These are phyloP conservation scores for Clitopilus passeckerianus DNA, from an alignment of 768 basidiomycete species.

Conservation along the genomic window DNA sequence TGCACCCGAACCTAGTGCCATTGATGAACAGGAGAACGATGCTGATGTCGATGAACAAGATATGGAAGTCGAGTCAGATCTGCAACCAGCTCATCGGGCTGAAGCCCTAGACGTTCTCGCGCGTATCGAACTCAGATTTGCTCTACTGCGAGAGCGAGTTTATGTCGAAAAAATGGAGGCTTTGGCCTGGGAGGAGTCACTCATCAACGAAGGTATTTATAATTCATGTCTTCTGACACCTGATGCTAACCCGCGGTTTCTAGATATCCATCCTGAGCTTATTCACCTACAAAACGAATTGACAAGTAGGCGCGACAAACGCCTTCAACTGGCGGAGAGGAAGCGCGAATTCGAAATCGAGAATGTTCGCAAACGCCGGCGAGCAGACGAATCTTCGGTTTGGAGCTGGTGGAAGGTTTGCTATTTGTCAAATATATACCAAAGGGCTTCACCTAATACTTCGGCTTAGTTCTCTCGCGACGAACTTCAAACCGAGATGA, in stretches of 20 bases:
- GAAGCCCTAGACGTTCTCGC: slow-evolving; percentile 89
- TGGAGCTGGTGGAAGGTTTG: slow-evolving; percentile 91
- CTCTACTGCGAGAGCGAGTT: slow-evolving; percentile 76
- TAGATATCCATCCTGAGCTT: slow-evolving; percentile 85
- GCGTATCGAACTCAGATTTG: slow-evolving; percentile 90
- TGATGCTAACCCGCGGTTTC: background rate
- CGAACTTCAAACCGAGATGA: slow-evolving; percentile 80
- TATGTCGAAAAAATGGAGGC: slow-evolving; percentile 95
- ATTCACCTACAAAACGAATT: slow-evolving; percentile 78
- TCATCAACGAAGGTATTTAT: slow-evolving; percentile 64
- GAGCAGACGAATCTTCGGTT: slow-evolving; percentile 66
- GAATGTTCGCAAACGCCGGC: slow-evolving; percentile 56
- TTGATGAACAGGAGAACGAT: slow-evolving; percentile 24
- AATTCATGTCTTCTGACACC: background rate
- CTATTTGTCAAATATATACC: background rate
- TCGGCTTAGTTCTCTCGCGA: slow-evolving; percentile 61
- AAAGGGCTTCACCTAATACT: background rate
- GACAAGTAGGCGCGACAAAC: slow-evolving; percentile 71
- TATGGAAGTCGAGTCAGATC: slow-evolving; percentile 54
- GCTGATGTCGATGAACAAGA: slow-evolving; percentile 38
- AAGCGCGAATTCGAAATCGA: slow-evolving; percentile 67
- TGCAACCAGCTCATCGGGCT: slow-evolving; percentile 77
- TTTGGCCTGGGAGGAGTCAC: slow-evolving; percentile 80
- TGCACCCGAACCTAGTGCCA: slow-evolving; percentile 18
- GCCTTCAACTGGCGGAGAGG: slow-evolving; percentile 73